Conservation (phyloP, 805 yeast species). For the Suhomyces kilbournensis region DNA sequence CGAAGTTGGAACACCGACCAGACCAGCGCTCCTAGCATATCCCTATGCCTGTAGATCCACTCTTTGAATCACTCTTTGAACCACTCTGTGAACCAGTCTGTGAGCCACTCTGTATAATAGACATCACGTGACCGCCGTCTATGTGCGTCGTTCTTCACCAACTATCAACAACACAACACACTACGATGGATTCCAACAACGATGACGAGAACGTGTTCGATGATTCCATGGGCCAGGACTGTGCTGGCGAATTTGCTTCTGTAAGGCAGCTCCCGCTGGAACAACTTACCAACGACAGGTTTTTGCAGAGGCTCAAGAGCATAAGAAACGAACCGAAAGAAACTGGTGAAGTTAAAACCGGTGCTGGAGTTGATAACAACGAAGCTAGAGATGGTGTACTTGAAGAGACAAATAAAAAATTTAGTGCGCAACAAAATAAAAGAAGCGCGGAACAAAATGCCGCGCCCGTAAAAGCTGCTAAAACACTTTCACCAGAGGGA, state of each 20-base stretch:
- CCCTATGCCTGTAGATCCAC: too few relatives aligned
- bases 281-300: constrained; percentile 14
- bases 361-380: neutral
- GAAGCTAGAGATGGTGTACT: too few relatives aligned
- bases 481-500: neutral
- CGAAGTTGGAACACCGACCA: too few relatives aligned
- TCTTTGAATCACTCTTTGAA: too few relatives aligned
- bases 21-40: too few relatives aligned
- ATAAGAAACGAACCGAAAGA: neutral
- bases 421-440: neutral
- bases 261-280: constrained; percentile 20
- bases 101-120: too few relatives aligned
- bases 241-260: constrained; percentile 30
- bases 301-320: constrained; percentile 17
- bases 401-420: too few relatives aligned
- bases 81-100: too few relatives aligned
- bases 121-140: too few relatives aligned
- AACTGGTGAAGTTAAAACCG: neutral
- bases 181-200: neutral
- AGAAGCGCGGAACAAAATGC: neutral
- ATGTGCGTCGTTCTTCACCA: too few relatives aligned
- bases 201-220: neutral
- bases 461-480: neutral
- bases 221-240: constrained; percentile 18
- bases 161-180: neutral